These are phyloP conservation scores for Syzygium grande DNA, from an alignment of 345 rosid species.

Conservation along the genomic window DNA sequence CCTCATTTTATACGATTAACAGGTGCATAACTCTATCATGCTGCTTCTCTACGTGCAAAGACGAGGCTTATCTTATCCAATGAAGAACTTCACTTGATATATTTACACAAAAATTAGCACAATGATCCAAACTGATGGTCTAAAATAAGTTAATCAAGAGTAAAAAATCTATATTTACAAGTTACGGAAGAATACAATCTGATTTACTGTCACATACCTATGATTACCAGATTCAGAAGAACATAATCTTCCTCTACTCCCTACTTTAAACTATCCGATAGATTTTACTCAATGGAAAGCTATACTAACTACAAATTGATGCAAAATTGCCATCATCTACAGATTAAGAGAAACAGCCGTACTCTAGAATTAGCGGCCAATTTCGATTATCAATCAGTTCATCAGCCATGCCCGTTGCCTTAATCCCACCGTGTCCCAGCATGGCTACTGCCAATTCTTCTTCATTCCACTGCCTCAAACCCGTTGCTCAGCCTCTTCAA, in stretches of 20 bases:
- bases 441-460: conserved; percentile 71
- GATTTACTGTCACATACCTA: not conserved
- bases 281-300: not conserved
- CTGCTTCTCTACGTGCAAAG: not conserved
- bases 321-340: not conserved
- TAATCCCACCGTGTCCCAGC: conserved; percentile 62
- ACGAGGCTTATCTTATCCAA: not conserved
- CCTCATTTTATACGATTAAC: not conserved
- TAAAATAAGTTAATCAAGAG: not conserved
- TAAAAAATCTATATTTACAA: not conserved
- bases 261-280: not conserved
- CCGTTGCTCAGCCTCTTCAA: conserved; percentile 75
- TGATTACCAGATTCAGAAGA: not conserved
- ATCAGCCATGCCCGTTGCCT: conserved; percentile 51
- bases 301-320: not conserved
- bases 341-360: not conserved
- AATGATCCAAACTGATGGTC: not conserved
- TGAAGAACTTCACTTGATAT: not conserved
- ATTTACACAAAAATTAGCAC: not conserved
- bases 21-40: not conserved
- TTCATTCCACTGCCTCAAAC: conserved; percentile 73
- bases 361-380: not conserved
- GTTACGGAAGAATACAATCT: not conserved
- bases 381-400: conserved; percentile 64
- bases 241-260: not conserved